These are phyloP conservation scores for Debaryomyces nepalensis DNA, from an alignment of 1,139 yeast species.

Conservation along the genomic window DNA sequence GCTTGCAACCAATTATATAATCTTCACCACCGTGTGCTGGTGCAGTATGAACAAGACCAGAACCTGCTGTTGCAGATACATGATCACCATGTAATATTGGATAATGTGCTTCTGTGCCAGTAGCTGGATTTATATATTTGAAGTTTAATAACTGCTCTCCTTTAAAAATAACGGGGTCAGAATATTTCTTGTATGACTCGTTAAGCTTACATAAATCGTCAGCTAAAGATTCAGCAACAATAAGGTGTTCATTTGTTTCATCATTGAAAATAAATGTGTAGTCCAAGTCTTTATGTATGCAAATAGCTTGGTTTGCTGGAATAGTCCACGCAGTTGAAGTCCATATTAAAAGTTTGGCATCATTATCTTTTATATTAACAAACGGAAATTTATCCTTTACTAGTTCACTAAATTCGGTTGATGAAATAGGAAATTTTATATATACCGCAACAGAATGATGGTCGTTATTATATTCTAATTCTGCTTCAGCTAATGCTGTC, in stretches of 20 bases:
- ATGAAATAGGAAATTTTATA: conserved; percentile 64
- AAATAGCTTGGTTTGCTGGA: conserved; percentile 83
- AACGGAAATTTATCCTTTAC: conserved; percentile 10
- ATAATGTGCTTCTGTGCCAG: conserved; percentile 36
- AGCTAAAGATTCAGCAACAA: conserved; percentile 56
- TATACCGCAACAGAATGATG: conserved; percentile 75
- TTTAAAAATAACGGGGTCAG: conserved; percentile 22
- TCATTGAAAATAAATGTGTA: conserved; percentile 57
- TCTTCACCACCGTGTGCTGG: conserved; percentile 99
- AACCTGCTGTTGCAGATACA: conserved; percentile 82
- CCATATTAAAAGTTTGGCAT: conserved; percentile 66
- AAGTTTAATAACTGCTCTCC: conserved; percentile 54
- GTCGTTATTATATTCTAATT: conserved; percentile 78
- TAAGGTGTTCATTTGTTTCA: conserved; percentile 39
- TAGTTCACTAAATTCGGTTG: conserved; percentile 11
- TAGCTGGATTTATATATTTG: conserved; percentile 62
- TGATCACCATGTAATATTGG: conserved; percentile 82
- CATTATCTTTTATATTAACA: conserved; percentile 11
- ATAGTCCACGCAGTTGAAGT: conserved; percentile 99
- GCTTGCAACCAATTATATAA: conserved; percentile 66
- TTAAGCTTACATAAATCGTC: conserved; percentile 33
- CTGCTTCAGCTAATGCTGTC: conserved; percentile 97
- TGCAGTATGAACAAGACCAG: conserved; percentile 95
- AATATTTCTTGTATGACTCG: conserved; percentile 41
- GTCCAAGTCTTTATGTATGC: conserved; percentile 60